Conservation (phyloP, 2,329 filamentous ascomycete species). For the Nemania abortiva region DNA sequence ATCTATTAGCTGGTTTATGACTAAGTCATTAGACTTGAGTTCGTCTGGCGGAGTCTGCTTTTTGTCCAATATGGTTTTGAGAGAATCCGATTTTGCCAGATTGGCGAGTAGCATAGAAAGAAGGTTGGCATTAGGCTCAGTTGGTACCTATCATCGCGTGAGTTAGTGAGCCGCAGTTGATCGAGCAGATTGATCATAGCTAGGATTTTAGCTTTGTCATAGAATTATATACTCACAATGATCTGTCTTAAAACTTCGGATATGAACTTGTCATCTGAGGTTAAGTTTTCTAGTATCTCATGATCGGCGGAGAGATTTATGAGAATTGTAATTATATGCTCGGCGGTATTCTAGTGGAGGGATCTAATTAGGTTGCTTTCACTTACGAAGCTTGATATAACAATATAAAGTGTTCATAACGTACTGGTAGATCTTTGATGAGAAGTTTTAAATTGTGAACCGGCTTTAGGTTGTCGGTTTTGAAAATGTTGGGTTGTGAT, state of each 20-base stretch:
- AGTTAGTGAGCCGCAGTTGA: slow-evolving; percentile 37
- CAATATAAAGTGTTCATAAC: slow-evolving; percentile 45
- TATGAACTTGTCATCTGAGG: slow-evolving; percentile 83
- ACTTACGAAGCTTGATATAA: background rate
- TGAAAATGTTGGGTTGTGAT: slow-evolving; percentile 83
- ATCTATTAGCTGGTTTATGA: slow-evolving; percentile 92
- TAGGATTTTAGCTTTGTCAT: background rate
- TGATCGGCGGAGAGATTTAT: slow-evolving; percentile 85
- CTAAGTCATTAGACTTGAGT: slow-evolving; percentile 78
- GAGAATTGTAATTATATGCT: slow-evolving; percentile 90
- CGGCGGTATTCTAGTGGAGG: slow-evolving; percentile 79
- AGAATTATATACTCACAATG: slow-evolving; percentile 67
- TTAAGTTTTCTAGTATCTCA: slow-evolving; percentile 79
- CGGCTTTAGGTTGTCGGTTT: slow-evolving; percentile 80
- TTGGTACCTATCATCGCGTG: slow-evolving; percentile 65
- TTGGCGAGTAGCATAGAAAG: slow-evolving; percentile 95
- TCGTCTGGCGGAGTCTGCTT: slow-evolving; percentile 76
- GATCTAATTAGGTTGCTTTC: background rate
- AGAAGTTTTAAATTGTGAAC: slow-evolving; percentile 89
- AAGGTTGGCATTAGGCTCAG: slow-evolving; percentile 85
- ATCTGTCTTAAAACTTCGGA: slow-evolving; percentile 78
- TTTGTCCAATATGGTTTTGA: slow-evolving; percentile 76
- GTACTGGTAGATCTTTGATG: slow-evolving; percentile 83
- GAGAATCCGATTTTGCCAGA: slow-evolving; percentile 80
- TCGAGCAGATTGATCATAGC: slow-evolving; percentile 5